Evolutionary conservation across 495 filamentous ascomycete species (phyloP).

Genomic region (Platismatia glauca): DNA sequence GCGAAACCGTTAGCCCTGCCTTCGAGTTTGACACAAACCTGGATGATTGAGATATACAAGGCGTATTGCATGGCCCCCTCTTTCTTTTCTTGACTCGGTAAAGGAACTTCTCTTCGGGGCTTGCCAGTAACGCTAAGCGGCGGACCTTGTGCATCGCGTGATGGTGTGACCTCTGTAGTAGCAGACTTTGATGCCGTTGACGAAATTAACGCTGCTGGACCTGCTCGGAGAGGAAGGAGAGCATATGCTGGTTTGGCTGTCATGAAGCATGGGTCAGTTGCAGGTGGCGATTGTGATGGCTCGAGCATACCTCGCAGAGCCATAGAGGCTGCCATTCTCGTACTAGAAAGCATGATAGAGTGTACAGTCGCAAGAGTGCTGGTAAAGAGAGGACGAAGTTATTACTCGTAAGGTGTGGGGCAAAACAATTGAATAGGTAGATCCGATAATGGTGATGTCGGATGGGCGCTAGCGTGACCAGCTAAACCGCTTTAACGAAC

Average conservation of each 20-base stretch:
- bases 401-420: background rate
- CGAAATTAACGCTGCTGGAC: constrained; percentile 46
- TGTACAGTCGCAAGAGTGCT: constrained; percentile 8
- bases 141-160: constrained; percentile 28
- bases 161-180: constrained; percentile 39
- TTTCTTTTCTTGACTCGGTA: constrained; percentile 85
- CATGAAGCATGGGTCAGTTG: constrained; percentile 26
- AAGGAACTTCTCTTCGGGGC: constrained; percentile 63
- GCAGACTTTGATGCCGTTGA: constrained; percentile 49
- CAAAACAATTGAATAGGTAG: constrained; percentile 2
- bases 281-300: constrained; percentile 28
- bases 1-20: background rate
- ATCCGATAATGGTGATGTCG: constrained; percentile 8
- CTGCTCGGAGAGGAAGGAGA: constrained; percentile 49
- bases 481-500: constrained; percentile 11
- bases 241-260: constrained; percentile 54
- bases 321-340: constrained; percentile 56
- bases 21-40: background rate
- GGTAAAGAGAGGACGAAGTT: background rate
- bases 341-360: constrained; percentile 51
- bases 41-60: constrained; percentile 50
- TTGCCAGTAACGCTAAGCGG: constrained; percentile 39
- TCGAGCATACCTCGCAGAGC: constrained; percentile 61
- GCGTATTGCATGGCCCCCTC: constrained; percentile 97
- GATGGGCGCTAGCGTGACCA: constrained; percentile 5